Conservation (phyloP, 2,329 filamentous ascomycete genomes). For the Sarocladium oryzae region DNA sequence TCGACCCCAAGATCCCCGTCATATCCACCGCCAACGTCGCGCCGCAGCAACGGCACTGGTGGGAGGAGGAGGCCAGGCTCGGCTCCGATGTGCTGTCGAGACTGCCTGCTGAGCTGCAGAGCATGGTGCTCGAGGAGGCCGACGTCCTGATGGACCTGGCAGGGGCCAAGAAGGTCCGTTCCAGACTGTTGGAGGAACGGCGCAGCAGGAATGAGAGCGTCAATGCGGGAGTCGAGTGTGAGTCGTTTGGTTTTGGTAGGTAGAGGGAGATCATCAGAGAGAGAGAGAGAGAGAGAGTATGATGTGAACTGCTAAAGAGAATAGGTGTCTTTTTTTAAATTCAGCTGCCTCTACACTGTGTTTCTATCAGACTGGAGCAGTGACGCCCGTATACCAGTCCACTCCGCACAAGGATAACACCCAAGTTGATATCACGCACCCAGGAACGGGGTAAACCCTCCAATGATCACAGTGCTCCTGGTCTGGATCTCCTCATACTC, state of each 20-base stretch:
- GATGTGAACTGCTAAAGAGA: too few species aligned
- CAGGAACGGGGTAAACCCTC: too few species aligned
- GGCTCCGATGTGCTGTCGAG: slow-evolving; percentile 1
- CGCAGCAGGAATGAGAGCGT: slow-evolving; percentile 9
- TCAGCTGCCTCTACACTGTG: too few species aligned
- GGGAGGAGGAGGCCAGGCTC: slow-evolving; percentile 12
- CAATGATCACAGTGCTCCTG: too few species aligned
- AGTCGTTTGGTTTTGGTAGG: slow-evolving; percentile 17
- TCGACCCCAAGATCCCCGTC: slow-evolving; percentile 46
- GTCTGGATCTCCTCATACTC: too few species aligned
- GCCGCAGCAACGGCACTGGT: slow-evolving; percentile 36
- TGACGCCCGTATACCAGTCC: too few species aligned
- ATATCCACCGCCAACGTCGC: slow-evolving; percentile 38
- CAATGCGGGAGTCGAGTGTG: not conserved
- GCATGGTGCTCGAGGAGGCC: slow-evolving; percentile 16
- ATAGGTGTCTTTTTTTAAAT: too few species aligned
- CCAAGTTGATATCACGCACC: too few species aligned
- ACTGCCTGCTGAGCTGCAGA: slow-evolving; percentile 17
- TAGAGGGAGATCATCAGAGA: too few species aligned
- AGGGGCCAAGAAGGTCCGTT: slow-evolving; percentile 18
- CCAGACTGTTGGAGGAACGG: slow-evolving; percentile 22
- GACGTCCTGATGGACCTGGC: slow-evolving; percentile 17
- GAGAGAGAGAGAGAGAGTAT: too few species aligned
- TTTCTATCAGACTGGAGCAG: too few species aligned
- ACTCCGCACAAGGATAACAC: too few species aligned